phyloP scores from a whole-genome alignment of 768 basidiomycete genomes.

The Pisolithus marmoratus region DNA sequence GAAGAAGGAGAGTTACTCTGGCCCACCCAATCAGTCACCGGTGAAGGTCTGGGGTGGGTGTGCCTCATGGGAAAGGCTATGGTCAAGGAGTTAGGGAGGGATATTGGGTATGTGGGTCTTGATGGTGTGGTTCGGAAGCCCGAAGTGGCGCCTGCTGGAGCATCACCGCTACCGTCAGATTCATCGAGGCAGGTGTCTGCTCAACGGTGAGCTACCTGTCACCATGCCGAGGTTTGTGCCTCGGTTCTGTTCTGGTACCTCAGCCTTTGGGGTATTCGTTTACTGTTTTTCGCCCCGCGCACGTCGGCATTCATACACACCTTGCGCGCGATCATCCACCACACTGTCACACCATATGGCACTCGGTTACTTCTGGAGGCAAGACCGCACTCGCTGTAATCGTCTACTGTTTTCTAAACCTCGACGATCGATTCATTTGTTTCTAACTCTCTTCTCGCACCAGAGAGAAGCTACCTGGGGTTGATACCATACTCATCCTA shows the following conservation, averaged over 20 bases:
- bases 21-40: slow-evolving; percentile 68
- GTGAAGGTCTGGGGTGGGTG: slow-evolving; percentile 83
- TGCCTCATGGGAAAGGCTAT: slow-evolving; percentile 83
- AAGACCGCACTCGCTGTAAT: background rate
- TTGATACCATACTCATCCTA: too few species aligned
- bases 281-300: slow-evolving; percentile 3
- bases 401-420: background rate
- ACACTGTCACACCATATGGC: background rate
- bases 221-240: slow-evolving; percentile 8
- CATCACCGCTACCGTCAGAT: slow-evolving; percentile 25
- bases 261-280: slow-evolving; percentile 8
- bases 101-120: slow-evolving; percentile 66
- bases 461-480: background rate
- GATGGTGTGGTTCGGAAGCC: slow-evolving; percentile 72
- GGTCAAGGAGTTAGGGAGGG: slow-evolving; percentile 76
- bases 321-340: background rate
- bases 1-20: slow-evolving; percentile 84
- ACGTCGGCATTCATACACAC: background rate
- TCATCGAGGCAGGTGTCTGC: slow-evolving; percentile 26
- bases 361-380: background rate
- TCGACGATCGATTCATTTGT: background rate
- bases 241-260: slow-evolving; percentile 12
- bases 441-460: background rate
- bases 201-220: slow-evolving; percentile 21
- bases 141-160: slow-evolving; percentile 33